These are phyloP conservation scores for Pythium vanterpoolii DNA, from an alignment of 352 stramenopile species.

Conservation along the genomic window DNA sequence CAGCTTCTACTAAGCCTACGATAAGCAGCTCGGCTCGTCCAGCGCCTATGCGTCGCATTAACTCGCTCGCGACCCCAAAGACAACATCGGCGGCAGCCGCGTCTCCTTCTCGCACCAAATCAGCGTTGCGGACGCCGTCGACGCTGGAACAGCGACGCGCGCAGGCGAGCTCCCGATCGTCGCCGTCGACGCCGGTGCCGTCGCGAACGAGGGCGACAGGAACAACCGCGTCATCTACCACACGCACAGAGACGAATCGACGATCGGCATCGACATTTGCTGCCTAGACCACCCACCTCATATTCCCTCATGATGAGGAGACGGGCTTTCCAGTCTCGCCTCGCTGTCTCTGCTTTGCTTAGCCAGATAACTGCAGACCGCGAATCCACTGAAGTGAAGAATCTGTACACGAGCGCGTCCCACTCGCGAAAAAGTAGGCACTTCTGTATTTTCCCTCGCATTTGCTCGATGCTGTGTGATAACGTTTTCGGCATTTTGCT, in stretches of 20 bases:
- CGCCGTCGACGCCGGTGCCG: constrained; percentile 11
- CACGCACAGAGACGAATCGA: constrained; percentile 1
- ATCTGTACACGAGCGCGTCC: too few species aligned
- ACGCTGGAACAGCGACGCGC: background rate
- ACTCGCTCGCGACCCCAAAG: constrained; percentile 14
- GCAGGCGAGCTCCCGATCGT: too few species aligned
- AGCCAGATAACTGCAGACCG: background rate
- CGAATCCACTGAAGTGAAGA: too few species aligned
- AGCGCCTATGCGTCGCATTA: constrained; percentile 4
- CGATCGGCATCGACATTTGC: constrained; percentile 7
- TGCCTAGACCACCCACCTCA: constrained; percentile 2
- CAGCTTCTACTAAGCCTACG: constrained; percentile 8
- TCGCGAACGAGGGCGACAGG: constrained; percentile 3
- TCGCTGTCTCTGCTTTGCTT: background rate
- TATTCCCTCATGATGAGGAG: constrained; percentile 1
- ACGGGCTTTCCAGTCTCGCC: background rate
- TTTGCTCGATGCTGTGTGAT: background rate
- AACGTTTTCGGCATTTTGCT: constrained; percentile 3
- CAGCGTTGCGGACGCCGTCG: background rate
- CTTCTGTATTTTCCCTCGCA: background rate
- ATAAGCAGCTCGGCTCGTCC: constrained; percentile 9
- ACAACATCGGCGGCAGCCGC: background rate
- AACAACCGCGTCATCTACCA: background rate
- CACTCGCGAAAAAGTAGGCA: too few species aligned
- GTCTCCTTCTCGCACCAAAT: background rate